phyloP scores from a whole-genome alignment of 768 basidiomycete species.

The Mycena rosella region DNA sequence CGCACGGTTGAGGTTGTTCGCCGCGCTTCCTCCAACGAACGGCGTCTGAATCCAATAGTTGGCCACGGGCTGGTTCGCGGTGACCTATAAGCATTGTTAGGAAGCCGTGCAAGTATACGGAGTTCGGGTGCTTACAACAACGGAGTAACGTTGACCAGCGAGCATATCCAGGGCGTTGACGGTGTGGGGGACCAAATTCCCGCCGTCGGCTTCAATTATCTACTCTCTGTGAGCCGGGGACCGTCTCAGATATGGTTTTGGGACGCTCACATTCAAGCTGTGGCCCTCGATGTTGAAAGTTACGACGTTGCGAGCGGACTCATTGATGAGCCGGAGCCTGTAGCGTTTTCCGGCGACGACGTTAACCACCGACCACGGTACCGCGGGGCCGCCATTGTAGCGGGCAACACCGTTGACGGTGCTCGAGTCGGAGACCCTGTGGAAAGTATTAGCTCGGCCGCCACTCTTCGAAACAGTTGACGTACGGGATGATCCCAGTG shows the following conservation, averaged over 20 bases:
- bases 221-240: not conserved
- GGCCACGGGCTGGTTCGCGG: constrained; percentile 56
- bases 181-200: constrained; percentile 1
- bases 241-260: too few relatives aligned
- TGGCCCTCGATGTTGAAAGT: constrained; percentile 44
- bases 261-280: constrained; percentile 40
- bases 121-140: constrained; percentile 42
- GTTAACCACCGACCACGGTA: constrained; percentile 54
- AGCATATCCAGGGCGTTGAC: constrained; percentile 43
- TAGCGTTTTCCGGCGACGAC: constrained; percentile 60
- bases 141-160: constrained; percentile 65
- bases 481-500: constrained; percentile 43
- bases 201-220: constrained; percentile 19
- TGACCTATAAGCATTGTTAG: constrained; percentile 37
- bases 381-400: constrained; percentile 53
- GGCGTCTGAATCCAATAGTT: constrained; percentile 59
- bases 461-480: not conserved
- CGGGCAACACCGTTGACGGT: constrained; percentile 64
- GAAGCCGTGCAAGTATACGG: not conserved
- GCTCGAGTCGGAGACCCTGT: constrained; percentile 49
- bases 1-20: constrained; percentile 41
- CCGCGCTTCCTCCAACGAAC: constrained; percentile 46
- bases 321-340: constrained; percentile 66
- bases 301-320: constrained; percentile 60
- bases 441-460: not conserved